These are phyloP conservation scores for Colletotrichum orbiculare DNA, from an alignment of 2,329 filamentous ascomycete genomes.

Conservation along the genomic window DNA sequence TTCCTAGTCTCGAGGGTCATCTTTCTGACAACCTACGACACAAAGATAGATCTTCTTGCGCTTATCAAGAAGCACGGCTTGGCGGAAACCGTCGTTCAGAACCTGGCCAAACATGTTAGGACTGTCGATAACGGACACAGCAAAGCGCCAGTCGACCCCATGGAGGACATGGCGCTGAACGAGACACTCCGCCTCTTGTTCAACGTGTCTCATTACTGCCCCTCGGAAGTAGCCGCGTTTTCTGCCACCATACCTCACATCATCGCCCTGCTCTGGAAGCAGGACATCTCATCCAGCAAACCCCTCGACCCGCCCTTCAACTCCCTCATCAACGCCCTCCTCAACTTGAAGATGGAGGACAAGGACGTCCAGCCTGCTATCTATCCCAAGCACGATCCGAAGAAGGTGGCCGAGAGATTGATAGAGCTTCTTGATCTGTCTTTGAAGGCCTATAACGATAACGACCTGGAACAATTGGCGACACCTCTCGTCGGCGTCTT, in stretches of 20 bases:
- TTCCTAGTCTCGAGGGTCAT: slow-evolving; percentile 85
- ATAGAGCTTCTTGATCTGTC: slow-evolving; percentile 77
- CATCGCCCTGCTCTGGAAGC: slow-evolving; percentile 73
- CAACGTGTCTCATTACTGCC: slow-evolving; percentile 83
- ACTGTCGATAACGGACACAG: slow-evolving; percentile 42
- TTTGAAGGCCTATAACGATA: slow-evolving; percentile 70
- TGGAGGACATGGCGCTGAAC: slow-evolving; percentile 82
- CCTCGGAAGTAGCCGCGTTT: slow-evolving; percentile 71
- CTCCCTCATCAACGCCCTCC: slow-evolving; percentile 80
- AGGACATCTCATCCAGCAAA: slow-evolving; percentile 66
- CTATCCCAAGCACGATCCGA: slow-evolving; percentile 73
- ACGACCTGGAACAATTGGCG: slow-evolving; percentile 77
- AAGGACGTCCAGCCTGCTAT: slow-evolving; percentile 65
- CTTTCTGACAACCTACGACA: slow-evolving; percentile 83
- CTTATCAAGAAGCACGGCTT: slow-evolving; percentile 75
- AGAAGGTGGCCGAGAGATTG: slow-evolving; percentile 71
- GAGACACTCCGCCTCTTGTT: slow-evolving; percentile 91
- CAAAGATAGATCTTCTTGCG: slow-evolving; percentile 72
- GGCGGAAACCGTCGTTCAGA: slow-evolving; percentile 75
- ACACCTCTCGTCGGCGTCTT: slow-evolving; percentile 81
- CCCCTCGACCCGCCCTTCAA: slow-evolving; percentile 80
- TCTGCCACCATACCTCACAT: slow-evolving; percentile 76
- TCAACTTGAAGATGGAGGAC: slow-evolving; percentile 78
- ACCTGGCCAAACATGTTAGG: slow-evolving; percentile 76
- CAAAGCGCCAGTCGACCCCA: slow-evolving; percentile 58